Conservation (phyloP, 768 basidiomycete species). For the Piloderma croceum region DNA sequence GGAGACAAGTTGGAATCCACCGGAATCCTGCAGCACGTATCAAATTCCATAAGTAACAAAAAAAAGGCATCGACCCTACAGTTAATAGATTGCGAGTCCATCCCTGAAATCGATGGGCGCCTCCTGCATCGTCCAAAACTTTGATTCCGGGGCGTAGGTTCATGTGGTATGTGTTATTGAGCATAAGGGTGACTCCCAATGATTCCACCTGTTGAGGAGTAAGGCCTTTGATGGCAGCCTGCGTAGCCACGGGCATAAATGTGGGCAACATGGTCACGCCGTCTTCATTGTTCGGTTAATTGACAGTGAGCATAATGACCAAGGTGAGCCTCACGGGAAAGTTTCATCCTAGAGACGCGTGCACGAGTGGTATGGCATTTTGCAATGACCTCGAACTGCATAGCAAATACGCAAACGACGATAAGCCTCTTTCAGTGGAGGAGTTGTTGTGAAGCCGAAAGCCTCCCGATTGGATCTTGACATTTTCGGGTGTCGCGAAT, state of each 20-base stretch:
- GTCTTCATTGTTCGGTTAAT: too few relatives aligned
- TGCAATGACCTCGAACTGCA: conserved; percentile 82
- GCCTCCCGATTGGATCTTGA: conserved; percentile 5
- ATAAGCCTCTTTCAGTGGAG: too few relatives aligned
- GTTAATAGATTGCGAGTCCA: conserved; percentile 85
- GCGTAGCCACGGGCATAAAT: conserved; percentile 93
- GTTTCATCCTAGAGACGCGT: conserved; percentile 78
- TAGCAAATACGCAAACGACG: conserved; percentile 19
- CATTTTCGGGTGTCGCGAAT: too few relatives aligned
- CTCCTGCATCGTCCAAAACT: conserved; percentile 68
- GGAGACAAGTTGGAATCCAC: conserved; percentile 86
- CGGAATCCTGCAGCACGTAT: conserved; percentile 58
- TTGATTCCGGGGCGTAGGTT: conserved; percentile 79
- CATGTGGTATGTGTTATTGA: conserved; percentile 90
- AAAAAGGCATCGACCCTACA: conserved; percentile 33
- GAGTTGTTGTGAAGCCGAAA: too few relatives aligned
- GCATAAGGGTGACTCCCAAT: conserved; percentile 73
- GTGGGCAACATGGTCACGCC: conserved; percentile 80
- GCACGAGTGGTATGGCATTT: conserved; percentile 78
- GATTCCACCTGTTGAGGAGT: conserved; percentile 80
- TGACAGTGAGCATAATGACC: too few relatives aligned
- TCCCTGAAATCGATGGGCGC: conserved; percentile 87
- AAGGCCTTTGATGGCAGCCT: conserved; percentile 89
- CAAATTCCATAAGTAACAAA: conserved; percentile 1
- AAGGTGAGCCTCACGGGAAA: conserved; percentile 78